These are phyloP conservation scores for Fusarium graminum DNA, from an alignment of 2,329 filamentous ascomycete species.

Conservation along the genomic window DNA sequence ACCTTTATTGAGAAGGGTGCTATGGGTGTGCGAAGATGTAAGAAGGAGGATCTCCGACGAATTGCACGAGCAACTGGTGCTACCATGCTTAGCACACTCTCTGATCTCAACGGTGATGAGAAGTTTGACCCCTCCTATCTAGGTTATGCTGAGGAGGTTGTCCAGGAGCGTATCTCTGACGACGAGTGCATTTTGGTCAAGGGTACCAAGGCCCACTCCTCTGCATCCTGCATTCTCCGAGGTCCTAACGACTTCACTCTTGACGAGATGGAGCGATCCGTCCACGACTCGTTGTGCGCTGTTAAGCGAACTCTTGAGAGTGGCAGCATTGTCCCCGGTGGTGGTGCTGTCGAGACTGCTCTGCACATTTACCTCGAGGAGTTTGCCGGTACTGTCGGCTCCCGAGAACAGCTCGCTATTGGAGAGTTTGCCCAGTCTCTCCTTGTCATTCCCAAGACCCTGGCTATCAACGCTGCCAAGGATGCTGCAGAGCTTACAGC, in stretches of 20 bases:
- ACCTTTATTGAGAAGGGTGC: constrained; percentile 93
- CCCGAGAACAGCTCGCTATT: constrained; percentile 96
- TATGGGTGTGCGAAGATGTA: constrained; percentile 95
- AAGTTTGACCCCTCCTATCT: constrained; percentile 92
- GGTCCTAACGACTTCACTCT: constrained; percentile 96
- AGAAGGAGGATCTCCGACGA: constrained; percentile 96
- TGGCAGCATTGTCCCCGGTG: constrained; percentile 95
- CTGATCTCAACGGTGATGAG: constrained; percentile 97
- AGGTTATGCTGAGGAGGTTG: constrained; percentile 92
- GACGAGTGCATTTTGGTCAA: constrained; percentile 98
- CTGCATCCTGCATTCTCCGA: constrained; percentile 94
- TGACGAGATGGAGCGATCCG: constrained; percentile 98
- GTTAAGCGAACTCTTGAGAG: constrained; percentile 98
- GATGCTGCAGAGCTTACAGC: constrained; percentile 95
- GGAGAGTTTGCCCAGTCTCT: constrained; percentile 97
- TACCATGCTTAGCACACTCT: constrained; percentile 91
- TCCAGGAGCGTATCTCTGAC: constrained; percentile 98
- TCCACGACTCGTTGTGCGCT: constrained; percentile 96
- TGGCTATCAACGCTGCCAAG: constrained; percentile 97
- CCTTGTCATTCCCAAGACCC: constrained; percentile 93
- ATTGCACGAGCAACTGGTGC: constrained; percentile 97
- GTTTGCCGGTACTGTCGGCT: constrained; percentile 96
- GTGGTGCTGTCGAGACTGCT: constrained; percentile 97
- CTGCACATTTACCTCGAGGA: constrained; percentile 99
- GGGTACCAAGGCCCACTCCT: constrained; percentile 93